Evolutionary conservation across 805 yeast genomes (phyloP).

Genomic region (Saccharomyces jurei): DNA sequence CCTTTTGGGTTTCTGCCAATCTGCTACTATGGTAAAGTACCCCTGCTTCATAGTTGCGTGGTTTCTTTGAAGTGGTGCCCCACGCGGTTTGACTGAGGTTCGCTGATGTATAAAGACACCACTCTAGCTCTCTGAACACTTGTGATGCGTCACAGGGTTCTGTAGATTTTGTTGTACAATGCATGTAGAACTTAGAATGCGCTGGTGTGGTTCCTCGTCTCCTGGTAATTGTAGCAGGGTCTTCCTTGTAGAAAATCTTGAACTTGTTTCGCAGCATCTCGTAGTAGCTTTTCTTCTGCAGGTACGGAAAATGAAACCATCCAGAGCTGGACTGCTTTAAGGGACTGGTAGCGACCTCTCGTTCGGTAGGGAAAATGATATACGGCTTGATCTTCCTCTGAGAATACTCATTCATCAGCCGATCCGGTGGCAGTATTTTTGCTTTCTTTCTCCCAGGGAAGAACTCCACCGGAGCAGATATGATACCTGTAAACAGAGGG

Average conservation of each 20-base stretch:
- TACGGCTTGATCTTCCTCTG: conserved; percentile 12
- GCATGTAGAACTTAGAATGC: conserved; percentile 62
- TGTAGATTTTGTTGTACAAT: conserved; percentile 42
- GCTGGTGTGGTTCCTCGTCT: conserved; percentile 33
- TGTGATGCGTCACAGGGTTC: background rate
- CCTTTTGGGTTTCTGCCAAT: background rate
- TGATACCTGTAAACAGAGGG: conserved; percentile 13
- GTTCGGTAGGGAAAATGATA: conserved; percentile 23
- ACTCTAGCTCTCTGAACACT: conserved; percentile 34
- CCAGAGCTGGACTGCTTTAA: conserved; percentile 18
- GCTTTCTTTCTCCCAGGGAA: background rate
- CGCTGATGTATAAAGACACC: conserved; percentile 70
- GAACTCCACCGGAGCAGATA: background rate
- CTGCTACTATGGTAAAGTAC: conserved; percentile 33
- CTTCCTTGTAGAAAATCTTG: conserved; percentile 20
- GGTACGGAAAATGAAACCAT: conserved; percentile 26
- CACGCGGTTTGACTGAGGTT: conserved; percentile 74
- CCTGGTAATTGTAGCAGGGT: conserved; percentile 1
- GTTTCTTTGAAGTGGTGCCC: conserved; percentile 43
- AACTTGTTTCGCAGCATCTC: conserved; percentile 11
- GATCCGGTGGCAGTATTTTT: conserved; percentile 3
- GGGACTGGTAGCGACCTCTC: conserved; percentile 18
- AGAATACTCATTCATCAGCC: background rate
- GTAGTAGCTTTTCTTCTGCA: conserved; percentile 10
- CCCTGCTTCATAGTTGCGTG: conserved; percentile 50